Evolutionary conservation across 352 stramenopile species (phyloP), one percentile per base, ranked within the genome.

Genomic region (Blastocystis sp.): DNA sequence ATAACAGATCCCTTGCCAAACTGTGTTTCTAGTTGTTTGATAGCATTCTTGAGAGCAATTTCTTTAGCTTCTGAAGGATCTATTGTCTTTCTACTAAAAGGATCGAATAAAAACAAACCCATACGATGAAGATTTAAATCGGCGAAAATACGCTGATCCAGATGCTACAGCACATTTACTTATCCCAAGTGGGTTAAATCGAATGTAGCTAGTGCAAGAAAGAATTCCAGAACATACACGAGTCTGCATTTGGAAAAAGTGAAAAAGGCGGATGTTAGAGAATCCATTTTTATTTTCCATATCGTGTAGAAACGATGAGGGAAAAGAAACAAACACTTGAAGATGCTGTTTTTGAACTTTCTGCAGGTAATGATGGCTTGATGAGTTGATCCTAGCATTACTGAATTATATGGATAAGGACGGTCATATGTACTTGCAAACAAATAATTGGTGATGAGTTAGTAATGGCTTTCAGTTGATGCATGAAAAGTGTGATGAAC

Each of bases 1-100:
- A 98, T 97, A 64, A 99, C 96, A 0, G 94, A 94, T n/a, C 96
- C 96, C 69, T 91, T 91, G 11, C 90, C 90, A 33, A 87, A 90
- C 15, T 81, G 51, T 27, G 58, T 64, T 56, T 91, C 90, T 15
- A 91, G 57, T 30, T 91, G 80, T 37, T 90, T 69, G 40, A 91
- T 78, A 11, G 89, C 82, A 33, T 66, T 75, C 19, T 90, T 76
- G 13, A 91, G 68, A 13, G 89, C 89, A 30, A 89, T 53, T 68
- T 79, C 66, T 30, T 60, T 89, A 4, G 57, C 73, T 66, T 44
- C 27, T 15, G 30, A 33, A 40, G 73, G 40, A 64, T 82, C 73
- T 27, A 69, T 33, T 40, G 73, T 24, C 57, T 82, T 82, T 76
- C 33, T 76, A 37, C 27, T 54, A 48, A 2, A 56, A 0, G 56